A percentile compares a stretch with the other conserved stretches of the same genome.
These are phyloP conservation scores for Zygoascus biomembranicola DNA, from an alignment of 805 yeast genomes.

Conservation along the genomic window DNA sequence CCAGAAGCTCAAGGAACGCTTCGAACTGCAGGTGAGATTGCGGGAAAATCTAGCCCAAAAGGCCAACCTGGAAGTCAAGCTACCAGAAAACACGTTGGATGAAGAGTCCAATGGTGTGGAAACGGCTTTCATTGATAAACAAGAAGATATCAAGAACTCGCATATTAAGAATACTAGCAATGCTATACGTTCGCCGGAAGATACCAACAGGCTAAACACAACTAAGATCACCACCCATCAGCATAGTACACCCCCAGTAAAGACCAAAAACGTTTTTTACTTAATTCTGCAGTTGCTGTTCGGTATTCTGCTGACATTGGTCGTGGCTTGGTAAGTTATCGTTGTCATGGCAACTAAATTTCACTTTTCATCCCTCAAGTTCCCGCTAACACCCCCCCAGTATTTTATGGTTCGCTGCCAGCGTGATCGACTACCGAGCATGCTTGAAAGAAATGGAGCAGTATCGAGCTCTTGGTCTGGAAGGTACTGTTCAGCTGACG, in stretches of 20 bases:
- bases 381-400: neutral
- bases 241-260: too few species aligned
- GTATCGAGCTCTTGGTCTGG: neutral
- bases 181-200: too few species aligned
- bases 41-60: neutral
- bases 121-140: too few species aligned
- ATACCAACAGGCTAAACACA: too few species aligned
- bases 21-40: neutral
- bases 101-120: too few species aligned
- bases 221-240: too few species aligned
- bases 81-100: too few species aligned
- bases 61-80: neutral
- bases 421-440: neutral
- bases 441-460: neutral
- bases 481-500: neutral
- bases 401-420: neutral
- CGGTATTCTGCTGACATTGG: neutral
- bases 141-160: too few species aligned
- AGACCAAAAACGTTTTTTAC: too few species aligned
- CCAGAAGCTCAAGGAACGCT: neutral
- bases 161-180: too few species aligned
- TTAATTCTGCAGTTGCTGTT: neutral
- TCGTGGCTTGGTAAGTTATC: neutral
- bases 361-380: neutral
- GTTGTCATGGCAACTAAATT: neutral